Conservation (phyloP, 2,329 filamentous ascomycete genomes). For the Aspergillus tamarii region DNA sequence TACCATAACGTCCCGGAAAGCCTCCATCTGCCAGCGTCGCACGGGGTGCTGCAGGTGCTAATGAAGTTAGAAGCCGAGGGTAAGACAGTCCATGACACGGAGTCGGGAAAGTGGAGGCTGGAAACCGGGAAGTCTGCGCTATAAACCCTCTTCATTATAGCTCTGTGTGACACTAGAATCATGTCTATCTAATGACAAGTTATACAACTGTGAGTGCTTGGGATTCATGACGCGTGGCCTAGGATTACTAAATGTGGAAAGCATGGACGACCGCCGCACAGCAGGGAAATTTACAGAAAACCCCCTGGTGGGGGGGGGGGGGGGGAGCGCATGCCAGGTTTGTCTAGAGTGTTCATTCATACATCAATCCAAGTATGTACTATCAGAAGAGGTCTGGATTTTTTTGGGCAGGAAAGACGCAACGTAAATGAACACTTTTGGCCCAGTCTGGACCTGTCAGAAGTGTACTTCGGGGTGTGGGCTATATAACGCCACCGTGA, state of each 20-base stretch:
- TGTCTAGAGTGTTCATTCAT: background rate
- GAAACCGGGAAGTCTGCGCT: constrained; percentile 33
- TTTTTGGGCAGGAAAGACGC: background rate
- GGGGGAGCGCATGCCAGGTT: background rate
- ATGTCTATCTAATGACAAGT: background rate
- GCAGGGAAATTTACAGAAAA: background rate
- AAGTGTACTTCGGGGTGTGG: background rate
- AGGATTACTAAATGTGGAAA: background rate
- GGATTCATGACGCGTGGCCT: background rate
- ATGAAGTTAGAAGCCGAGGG: constrained; percentile 77
- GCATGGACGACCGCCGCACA: background rate
- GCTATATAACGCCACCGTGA: background rate
- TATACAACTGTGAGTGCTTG: background rate
- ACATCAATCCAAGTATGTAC: background rate
- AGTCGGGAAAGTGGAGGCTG: constrained; percentile 35
- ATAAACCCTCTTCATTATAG: constrained; percentile 22
- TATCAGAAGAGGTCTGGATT: background rate
- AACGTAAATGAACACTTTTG: background rate
- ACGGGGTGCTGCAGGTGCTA: constrained; percentile 77
- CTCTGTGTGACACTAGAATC: background rate
- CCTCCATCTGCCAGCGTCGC: constrained; percentile 74
- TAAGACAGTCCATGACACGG: constrained; percentile 54
- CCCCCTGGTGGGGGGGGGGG: too few species aligned
- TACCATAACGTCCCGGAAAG: constrained; percentile 78
- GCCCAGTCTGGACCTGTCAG: background rate